A percentile compares a stretch with the other conserved stretches of the same genome.
Evolutionary conservation across 1,284 basidiomycete genomes (phyloP).

Genomic region (Sutorius eximius): DNA sequence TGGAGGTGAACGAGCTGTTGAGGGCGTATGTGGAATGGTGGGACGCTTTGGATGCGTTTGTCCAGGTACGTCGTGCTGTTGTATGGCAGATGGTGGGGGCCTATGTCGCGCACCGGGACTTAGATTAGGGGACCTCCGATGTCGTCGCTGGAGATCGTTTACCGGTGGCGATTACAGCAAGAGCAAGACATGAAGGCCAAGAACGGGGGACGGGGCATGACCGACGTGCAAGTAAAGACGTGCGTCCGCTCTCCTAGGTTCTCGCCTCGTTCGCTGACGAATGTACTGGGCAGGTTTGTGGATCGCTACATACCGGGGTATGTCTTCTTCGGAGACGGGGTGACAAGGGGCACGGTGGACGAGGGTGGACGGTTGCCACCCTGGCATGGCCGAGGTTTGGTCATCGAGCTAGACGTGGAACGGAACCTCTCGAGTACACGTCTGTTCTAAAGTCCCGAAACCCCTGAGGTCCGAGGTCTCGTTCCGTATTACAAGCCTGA

Average conservation of each 20-base stretch:
- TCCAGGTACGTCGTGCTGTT: constrained; percentile 54
- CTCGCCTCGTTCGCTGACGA: constrained; percentile 1
- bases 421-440: constrained; percentile 22
- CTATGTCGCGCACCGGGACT: neutral
- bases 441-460: constrained; percentile 15
- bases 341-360: constrained; percentile 22
- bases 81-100: neutral
- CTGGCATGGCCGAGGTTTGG: constrained; percentile 28
- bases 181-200: constrained; percentile 82
- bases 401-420: constrained; percentile 27
- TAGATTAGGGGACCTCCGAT: constrained; percentile 52
- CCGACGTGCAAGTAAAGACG: constrained; percentile 72
- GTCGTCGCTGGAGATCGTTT: constrained; percentile 58
- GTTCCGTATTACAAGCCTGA: no score
- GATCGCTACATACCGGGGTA: constrained; percentile 86
- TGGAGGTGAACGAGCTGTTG: constrained; percentile 62
- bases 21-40: constrained; percentile 64
- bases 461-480: no score
- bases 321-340: constrained; percentile 56
- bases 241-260: constrained; percentile 39
- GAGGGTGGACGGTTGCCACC: constrained; percentile 25
- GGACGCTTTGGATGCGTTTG: constrained; percentile 63
- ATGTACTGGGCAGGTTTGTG: constrained; percentile 53
- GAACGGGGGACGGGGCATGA: constrained; percentile 87
- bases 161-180: constrained; percentile 83